phyloP scores from a whole-genome alignment of 1,284 basidiomycete species.

The Tylopilus sp. region DNA sequence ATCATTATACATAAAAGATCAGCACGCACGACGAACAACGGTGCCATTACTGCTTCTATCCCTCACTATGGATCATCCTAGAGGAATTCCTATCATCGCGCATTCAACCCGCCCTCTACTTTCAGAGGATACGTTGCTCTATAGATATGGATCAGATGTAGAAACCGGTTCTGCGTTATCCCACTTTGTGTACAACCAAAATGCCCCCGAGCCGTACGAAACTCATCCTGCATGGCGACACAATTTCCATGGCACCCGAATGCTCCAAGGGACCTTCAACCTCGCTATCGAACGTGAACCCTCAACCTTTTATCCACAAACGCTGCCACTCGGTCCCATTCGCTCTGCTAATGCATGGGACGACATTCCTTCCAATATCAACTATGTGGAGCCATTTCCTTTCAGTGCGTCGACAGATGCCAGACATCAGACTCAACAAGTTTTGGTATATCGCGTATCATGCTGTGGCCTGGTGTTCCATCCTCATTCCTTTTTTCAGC shows the following conservation, averaged over 20 bases:
- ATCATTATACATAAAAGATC: too few species aligned
- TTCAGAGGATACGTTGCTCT: background rate
- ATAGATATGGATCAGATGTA: background rate
- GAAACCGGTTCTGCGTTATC: background rate
- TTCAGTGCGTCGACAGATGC: too few species aligned
- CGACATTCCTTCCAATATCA: background rate
- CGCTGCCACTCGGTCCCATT: background rate
- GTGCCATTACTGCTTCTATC: too few species aligned
- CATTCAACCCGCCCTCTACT: background rate
- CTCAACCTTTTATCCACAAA: background rate
- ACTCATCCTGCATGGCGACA: background rate
- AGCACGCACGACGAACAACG: too few species aligned
- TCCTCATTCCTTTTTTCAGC: background rate
- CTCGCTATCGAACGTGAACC: background rate
- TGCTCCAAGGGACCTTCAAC: background rate
- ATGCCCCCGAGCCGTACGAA: background rate
- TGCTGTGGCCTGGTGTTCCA: background rate
- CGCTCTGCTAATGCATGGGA: too few species aligned
- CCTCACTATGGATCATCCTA: too few species aligned
- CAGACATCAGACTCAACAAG: background rate
- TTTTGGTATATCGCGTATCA: background rate
- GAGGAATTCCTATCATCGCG: background rate
- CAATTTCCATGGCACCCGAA: background rate
- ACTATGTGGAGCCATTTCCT: background rate
- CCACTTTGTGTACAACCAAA: background rate